phyloP scores from a whole-genome alignment of 148 eudicot genomes.

The Arctostaphylos glauca region DNA sequence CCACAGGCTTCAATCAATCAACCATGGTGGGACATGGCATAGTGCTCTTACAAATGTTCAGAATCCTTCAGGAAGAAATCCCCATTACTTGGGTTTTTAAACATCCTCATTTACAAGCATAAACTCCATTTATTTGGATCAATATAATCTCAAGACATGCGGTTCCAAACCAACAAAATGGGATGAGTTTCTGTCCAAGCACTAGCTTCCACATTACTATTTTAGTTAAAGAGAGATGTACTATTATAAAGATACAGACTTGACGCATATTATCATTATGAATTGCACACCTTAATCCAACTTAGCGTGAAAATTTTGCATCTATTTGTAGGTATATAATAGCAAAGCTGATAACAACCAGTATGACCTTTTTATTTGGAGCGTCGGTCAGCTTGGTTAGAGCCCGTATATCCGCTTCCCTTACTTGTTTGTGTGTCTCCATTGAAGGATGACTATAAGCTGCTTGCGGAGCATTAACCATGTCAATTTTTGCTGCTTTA shows the following conservation, averaged over 20 bases:
- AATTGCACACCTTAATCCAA: neutral
- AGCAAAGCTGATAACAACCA: neutral
- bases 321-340: neutral
- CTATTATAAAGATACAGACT: neutral
- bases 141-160: neutral
- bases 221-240: neutral
- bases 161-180: neutral
- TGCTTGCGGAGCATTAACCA: neutral
- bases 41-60: constrained; percentile 11
- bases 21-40: neutral
- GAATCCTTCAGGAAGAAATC: neutral
- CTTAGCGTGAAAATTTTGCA: neutral
- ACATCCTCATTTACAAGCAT: neutral
- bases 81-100: neutral
- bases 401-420: constrained; percentile 13
- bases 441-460: neutral
- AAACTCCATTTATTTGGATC: neutral
- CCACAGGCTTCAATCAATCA: constrained; percentile 7
- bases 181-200: neutral
- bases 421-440: neutral
- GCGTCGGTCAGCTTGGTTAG: neutral
- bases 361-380: constrained; percentile 13
- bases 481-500: neutral
- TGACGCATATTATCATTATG: neutral
- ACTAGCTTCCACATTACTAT: neutral